Conservation (phyloP, 2,329 filamentous ascomycete species). For the Beauveria rudraprayagi region DNA sequence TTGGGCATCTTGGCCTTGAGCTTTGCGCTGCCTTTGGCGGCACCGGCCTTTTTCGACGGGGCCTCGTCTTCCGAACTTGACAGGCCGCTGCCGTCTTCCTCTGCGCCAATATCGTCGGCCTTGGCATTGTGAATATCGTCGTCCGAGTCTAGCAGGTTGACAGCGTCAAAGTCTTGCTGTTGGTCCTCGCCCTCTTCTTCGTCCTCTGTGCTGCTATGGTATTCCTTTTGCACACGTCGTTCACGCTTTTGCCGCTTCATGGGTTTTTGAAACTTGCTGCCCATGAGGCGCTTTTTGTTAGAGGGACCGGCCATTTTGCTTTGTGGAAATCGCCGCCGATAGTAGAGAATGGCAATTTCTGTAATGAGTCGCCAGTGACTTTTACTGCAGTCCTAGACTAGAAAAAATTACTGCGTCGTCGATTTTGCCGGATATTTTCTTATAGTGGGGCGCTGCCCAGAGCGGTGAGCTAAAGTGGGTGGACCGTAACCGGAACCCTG, state of each 20-base stretch:
- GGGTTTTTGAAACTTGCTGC: slow-evolving; percentile 30
- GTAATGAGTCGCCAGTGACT: neutral
- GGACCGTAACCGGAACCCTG: neutral
- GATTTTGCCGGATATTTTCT: slow-evolving; percentile 8
- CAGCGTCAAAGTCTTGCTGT: slow-evolving; percentile 38
- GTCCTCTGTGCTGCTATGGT: slow-evolving; percentile 46
- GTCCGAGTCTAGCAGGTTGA: slow-evolving; percentile 49
- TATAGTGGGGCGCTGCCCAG: neutral
- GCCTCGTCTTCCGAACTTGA: slow-evolving; percentile 31
- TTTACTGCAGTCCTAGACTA: neutral
- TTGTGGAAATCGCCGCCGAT: neutral
- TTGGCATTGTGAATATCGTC: slow-evolving; percentile 47
- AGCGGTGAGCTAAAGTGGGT: neutral
- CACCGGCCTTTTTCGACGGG: slow-evolving; percentile 20
- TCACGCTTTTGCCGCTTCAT: slow-evolving; percentile 44
- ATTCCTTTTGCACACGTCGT: slow-evolving; percentile 32
- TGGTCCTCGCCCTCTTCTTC: slow-evolving; percentile 25
- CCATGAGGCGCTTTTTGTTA: slow-evolving; percentile 26
- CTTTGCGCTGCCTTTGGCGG: slow-evolving; percentile 22
- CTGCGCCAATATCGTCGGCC: slow-evolving; percentile 40
- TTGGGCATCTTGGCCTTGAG: slow-evolving; percentile 20
- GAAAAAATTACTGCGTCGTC: neutral
- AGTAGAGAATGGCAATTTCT: neutral
- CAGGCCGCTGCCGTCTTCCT: slow-evolving; percentile 27
- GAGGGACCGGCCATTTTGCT: slow-evolving; percentile 25